phyloP scores from a whole-genome alignment of 306 rosid genomes.

The Lupinus albus region DNA sequence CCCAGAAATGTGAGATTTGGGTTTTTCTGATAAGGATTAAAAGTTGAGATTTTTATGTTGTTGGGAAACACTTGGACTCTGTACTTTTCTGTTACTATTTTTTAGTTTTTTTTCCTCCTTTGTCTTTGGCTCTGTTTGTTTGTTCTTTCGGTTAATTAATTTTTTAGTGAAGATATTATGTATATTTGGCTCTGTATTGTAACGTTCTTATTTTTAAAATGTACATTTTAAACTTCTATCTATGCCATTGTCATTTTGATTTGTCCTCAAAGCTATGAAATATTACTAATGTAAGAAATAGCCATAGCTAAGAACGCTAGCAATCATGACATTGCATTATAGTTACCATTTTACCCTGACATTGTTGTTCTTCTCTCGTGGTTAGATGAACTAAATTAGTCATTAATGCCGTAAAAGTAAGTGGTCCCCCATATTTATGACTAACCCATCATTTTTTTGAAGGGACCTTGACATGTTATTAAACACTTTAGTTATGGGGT shows the following conservation, averaged over 20 bases:
- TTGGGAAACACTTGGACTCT: conserved; percentile 42
- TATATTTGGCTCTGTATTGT: too few relatives aligned
- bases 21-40: conserved; percentile 20
- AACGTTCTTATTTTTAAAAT: conserved; percentile 34
- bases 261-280: conserved; percentile 30
- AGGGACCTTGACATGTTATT: neutral
- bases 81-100: conserved; percentile 22
- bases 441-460: neutral
- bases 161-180: neutral
- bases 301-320: conserved; percentile 24
- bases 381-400: conserved; percentile 16
- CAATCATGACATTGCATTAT: conserved; percentile 28
- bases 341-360: conserved; percentile 33
- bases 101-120: conserved; percentile 17
- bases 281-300: neutral
- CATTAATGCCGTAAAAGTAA: conserved; percentile 6
- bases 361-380: conserved; percentile 33
- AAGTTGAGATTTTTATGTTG: conserved; percentile 42
- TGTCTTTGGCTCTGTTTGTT: conserved; percentile 31
- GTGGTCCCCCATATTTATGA: conserved; percentile 17
- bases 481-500: neutral
- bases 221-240: neutral
- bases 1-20: conserved; percentile 8
- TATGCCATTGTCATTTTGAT: conserved; percentile 17
- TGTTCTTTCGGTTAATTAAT: conserved; percentile 19